phyloP scores from a whole-genome alignment of 2,329 filamentous ascomycete species.

The Ceratocystis papillata region DNA sequence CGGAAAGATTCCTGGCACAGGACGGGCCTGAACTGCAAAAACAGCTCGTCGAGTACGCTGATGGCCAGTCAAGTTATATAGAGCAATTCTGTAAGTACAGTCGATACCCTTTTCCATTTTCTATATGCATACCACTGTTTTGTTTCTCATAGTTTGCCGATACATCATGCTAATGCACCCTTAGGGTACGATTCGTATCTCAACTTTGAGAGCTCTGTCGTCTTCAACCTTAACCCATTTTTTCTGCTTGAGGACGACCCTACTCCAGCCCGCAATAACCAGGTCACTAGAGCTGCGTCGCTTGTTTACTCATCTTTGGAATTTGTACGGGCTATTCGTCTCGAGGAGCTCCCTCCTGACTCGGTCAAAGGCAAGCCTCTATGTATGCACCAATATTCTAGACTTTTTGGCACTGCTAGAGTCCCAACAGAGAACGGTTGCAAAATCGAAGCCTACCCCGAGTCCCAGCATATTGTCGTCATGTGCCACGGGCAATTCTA shows the following conservation, averaged over 20 bases:
- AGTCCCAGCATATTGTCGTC: conserved; percentile 87
- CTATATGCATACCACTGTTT: not conserved
- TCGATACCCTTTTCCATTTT: not conserved
- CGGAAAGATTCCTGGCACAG: conserved; percentile 67
- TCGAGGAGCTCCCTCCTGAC: conserved; percentile 86
- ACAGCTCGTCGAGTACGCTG: conserved; percentile 79
- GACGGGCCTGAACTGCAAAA: conserved; percentile 82
- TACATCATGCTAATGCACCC: conserved; percentile 14
- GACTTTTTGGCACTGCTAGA: conserved; percentile 86
- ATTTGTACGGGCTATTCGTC: conserved; percentile 84
- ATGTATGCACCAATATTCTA: conserved; percentile 97
- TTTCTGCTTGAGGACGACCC: conserved; percentile 96
- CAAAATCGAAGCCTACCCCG: conserved; percentile 86
- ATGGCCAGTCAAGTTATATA: conserved; percentile 87
- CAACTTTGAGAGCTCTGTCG: conserved; percentile 95
- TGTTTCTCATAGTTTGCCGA: not conserved
- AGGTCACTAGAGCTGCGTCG: conserved; percentile 76
- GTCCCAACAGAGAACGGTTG: conserved; percentile 92
- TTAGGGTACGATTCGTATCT: conserved; percentile 97
- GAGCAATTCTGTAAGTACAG: conserved; percentile 83
- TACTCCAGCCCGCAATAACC: conserved; percentile 89
- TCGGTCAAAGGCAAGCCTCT: conserved; percentile 71
- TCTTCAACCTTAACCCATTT: conserved; percentile 94
- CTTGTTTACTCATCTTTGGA: conserved; percentile 80
- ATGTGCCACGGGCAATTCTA: conserved; percentile 94